phyloP scores from a whole-genome alignment of 1,284 basidiomycete species.

The Coniophora puteana region DNA sequence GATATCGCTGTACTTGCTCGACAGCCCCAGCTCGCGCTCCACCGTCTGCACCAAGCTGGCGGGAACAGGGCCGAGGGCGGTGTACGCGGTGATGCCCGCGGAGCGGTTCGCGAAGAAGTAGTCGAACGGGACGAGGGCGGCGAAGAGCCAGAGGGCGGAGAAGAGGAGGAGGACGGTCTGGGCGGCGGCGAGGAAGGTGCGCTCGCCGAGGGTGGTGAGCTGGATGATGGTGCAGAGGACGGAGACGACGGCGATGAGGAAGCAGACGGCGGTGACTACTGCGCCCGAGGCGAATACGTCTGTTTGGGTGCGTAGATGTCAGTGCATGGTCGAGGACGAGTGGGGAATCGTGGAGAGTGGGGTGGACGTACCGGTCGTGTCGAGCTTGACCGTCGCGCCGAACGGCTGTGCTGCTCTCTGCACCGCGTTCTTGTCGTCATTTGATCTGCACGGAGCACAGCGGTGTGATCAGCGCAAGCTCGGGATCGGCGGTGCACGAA shows the following conservation, averaged over 20 bases:
- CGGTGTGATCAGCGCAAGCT: not conserved
- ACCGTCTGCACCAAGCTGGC: slow-evolving; percentile 33
- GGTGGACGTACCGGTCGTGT: slow-evolving; percentile 23
- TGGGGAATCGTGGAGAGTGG: not conserved
- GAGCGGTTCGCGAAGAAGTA: slow-evolving; percentile 45
- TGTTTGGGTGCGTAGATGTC: slow-evolving; percentile 16
- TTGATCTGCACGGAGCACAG: not conserved
- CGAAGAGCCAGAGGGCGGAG: slow-evolving; percentile 48
- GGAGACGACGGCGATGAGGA: slow-evolving; percentile 39
- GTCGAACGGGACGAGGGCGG: slow-evolving; percentile 48
- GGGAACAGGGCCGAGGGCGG: slow-evolving; percentile 36
- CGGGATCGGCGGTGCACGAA: not conserved
- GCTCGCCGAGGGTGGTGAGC: slow-evolving; percentile 19
- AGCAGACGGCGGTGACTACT: slow-evolving; percentile 41
- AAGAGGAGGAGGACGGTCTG: slow-evolving; percentile 41
- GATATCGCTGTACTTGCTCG: slow-evolving; percentile 43
- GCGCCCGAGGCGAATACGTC: slow-evolving; percentile 44
- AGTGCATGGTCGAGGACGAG: not conserved
- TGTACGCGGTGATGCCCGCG: slow-evolving; percentile 41
- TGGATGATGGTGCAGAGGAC: slow-evolving; percentile 29
- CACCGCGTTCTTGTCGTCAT: slow-evolving; percentile 26
- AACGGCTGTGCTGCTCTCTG: slow-evolving; percentile 17
- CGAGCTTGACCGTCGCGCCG: slow-evolving; percentile 27
- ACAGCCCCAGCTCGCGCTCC: slow-evolving; percentile 37
- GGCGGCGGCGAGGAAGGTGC: slow-evolving; percentile 27